Evolutionary conservation across 352 stramenopile species (phyloP), one percentile per base, ranked within the genome.

Genomic region (Pythium sukuiense): DNA sequence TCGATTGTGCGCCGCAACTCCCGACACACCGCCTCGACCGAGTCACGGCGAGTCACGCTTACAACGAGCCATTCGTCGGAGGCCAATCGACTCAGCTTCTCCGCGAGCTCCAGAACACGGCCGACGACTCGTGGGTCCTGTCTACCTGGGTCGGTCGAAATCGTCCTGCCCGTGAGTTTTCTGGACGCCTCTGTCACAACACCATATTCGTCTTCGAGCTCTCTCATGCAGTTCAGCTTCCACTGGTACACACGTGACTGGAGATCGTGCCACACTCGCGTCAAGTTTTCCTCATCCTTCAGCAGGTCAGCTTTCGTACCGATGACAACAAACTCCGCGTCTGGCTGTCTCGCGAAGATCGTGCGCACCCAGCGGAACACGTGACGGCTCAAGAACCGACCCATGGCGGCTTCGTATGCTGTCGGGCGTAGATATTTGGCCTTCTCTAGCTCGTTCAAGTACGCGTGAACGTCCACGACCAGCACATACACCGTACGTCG

Each of bases 221-320:
- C 35, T 14, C 35, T 5, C 6, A 41, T 41, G 35, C 14, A 41
- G 6, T 41, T 41, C 6, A 41, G 6, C 35, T 41, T 41, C 35
- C 35, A 41, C 8, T 41, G 35, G 14, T 41, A 41, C 6, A 16
- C 11, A 9, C 35, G 35, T 5, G 35, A 14, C 8, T 41, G 35
- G 8, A 41, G 35, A 41, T 41, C 35, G 6, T 13, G 5, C 35
- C 35, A 41, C 11, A 41, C 35, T 6, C 35, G 35, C 35, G 11
- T 9, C 8, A 2, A 41, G 6, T 26, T 26, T 8, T 49, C 5
- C 11, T 41, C 35, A 41, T 41, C 8, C 35, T 41, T 14, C 2
- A 41, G 5, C 6, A 41, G 35, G 26, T 65, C 45, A 12, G 41
- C 26, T 48, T 67, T 67, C 3, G 60, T 67, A 4, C 50, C 60